These are phyloP conservation scores for Platismatia glauca DNA, from an alignment of 495 filamentous ascomycete genomes.

Conservation along the genomic window DNA sequence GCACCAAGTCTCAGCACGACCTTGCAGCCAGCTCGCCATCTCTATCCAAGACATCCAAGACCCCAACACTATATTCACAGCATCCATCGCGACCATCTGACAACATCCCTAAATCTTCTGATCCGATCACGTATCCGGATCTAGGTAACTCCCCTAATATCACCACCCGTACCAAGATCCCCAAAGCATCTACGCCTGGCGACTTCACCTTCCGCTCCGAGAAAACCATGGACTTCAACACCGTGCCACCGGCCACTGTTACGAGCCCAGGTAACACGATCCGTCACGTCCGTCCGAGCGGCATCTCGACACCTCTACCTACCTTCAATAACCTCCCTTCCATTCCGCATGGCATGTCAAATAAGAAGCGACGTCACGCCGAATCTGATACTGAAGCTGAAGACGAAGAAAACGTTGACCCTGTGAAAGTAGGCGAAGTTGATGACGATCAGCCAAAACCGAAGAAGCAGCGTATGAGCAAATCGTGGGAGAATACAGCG, in stretches of 20 bases:
- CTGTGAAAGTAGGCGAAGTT: slow-evolving; percentile 30
- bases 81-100: slow-evolving; percentile 8
- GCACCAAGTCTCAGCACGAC: slow-evolving; percentile 38
- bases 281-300: slow-evolving; percentile 46
- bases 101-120: slow-evolving; percentile 21
- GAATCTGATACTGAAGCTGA: slow-evolving; percentile 27
- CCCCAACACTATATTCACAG: slow-evolving; percentile 23
- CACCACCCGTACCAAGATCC: slow-evolving; percentile 18
- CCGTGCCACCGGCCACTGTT: background rate
- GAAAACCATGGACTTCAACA: slow-evolving; percentile 45
- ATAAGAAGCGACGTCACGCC: slow-evolving; percentile 61
- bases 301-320: slow-evolving; percentile 18
- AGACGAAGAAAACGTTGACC: slow-evolving; percentile 27
- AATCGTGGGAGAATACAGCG: slow-evolving; percentile 30
- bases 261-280: slow-evolving; percentile 46
- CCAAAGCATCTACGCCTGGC: slow-evolving; percentile 30
- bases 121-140: slow-evolving; percentile 35
- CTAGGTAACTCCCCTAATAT: slow-evolving; percentile 29
- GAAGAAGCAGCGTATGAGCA: slow-evolving; percentile 30
- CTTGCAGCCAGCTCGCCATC: slow-evolving; percentile 35
- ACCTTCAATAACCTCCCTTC: slow-evolving; percentile 33
- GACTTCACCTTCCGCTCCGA: slow-evolving; percentile 54
- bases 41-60: slow-evolving; percentile 40
- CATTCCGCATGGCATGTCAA: slow-evolving; percentile 59
- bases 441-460: slow-evolving; percentile 34